Conservation (phyloP, 345 rosid species). For the Aethionema arabicum region DNA sequence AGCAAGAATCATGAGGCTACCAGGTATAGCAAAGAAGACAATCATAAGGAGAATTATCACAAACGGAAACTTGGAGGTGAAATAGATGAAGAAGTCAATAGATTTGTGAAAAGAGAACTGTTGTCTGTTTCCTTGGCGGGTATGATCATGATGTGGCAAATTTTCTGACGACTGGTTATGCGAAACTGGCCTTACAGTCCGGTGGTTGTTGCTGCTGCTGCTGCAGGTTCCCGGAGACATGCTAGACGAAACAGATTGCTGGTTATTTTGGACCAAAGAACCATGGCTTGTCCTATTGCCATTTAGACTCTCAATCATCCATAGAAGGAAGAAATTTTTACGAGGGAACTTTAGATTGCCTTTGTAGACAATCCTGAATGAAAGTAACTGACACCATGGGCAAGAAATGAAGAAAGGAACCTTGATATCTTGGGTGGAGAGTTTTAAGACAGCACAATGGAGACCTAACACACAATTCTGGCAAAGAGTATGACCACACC, state of each 20-base stretch:
- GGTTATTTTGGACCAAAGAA: slow-evolving; percentile 31
- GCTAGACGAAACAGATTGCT: slow-evolving; percentile 37
- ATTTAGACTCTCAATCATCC: slow-evolving; percentile 75
- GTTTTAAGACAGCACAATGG: slow-evolving; percentile 49
- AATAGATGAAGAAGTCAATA: slow-evolving; percentile 54
- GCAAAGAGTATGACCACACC: slow-evolving; percentile 75
- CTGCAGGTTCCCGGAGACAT: slow-evolving; percentile 34
- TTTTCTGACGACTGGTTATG: slow-evolving; percentile 28
- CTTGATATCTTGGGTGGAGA: slow-evolving; percentile 44
- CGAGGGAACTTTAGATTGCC: slow-evolving; percentile 56
- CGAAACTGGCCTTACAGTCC: slow-evolving; percentile 22
- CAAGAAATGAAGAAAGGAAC: slow-evolving; percentile 59
- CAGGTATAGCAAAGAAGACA: slow-evolving; percentile 55
- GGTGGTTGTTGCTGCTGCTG: slow-evolving; percentile 22
- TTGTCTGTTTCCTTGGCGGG: slow-evolving; percentile 37
- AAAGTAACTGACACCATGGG: slow-evolving; percentile 63
- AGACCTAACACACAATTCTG: slow-evolving; percentile 64
- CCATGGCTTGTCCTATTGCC: slow-evolving; percentile 45
- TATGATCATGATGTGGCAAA: slow-evolving; percentile 21
- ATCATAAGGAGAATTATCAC: slow-evolving; percentile 50
- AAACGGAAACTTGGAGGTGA: slow-evolving; percentile 60
- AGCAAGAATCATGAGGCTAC: slow-evolving; percentile 52
- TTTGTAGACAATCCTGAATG: slow-evolving; percentile 47
- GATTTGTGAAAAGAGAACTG: slow-evolving; percentile 49
- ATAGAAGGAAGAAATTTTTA: slow-evolving; percentile 63